Conservation (phyloP, 2,329 filamentous ascomycete species). For the Trichoderma pleuroti region DNA sequence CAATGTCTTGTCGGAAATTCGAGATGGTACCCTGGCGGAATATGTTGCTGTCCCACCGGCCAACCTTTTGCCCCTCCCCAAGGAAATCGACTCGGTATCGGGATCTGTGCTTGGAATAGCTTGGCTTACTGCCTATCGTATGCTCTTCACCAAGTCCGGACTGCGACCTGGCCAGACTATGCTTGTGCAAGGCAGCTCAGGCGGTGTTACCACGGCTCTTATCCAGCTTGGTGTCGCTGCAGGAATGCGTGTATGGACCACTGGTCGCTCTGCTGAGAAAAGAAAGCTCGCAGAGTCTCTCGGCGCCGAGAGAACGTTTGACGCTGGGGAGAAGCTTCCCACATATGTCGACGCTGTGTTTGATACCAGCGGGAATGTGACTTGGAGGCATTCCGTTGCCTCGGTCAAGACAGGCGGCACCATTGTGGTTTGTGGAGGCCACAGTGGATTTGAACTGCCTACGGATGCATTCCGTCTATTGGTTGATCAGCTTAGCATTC, state of each 20-base stretch:
- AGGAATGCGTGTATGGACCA: constrained; percentile 8
- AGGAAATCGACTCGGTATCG: background rate
- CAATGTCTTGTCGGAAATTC: background rate
- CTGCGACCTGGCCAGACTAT: constrained; percentile 11
- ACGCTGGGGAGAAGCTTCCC: background rate
- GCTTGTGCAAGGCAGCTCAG: constrained; percentile 14
- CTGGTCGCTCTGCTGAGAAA: constrained; percentile 2
- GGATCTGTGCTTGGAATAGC: constrained; percentile 4
- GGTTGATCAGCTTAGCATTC: constrained; percentile 4
- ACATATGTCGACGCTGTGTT: constrained; percentile 10
- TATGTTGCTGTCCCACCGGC: background rate
- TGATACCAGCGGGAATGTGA: constrained; percentile 11
- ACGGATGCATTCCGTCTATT: constrained; percentile 7
- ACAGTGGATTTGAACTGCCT: constrained; percentile 9
- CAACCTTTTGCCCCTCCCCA: background rate
- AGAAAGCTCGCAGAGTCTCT: constrained; percentile 6
- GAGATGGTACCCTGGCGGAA: constrained; percentile 8
- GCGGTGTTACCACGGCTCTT: constrained; percentile 10
- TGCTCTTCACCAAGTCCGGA: constrained; percentile 10
- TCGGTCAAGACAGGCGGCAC: constrained; percentile 1
- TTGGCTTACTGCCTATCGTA: constrained; percentile 14
- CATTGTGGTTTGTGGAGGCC: background rate
- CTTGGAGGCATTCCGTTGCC: constrained; percentile 11
- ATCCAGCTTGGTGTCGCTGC: constrained; percentile 13
- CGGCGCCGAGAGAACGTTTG: background rate